Evolutionary conservation across 192 early-diverging fungal species (phyloP), one percentile per base, ranked within the genome.

Genomic region (Funneliformis geosporum): DNA sequence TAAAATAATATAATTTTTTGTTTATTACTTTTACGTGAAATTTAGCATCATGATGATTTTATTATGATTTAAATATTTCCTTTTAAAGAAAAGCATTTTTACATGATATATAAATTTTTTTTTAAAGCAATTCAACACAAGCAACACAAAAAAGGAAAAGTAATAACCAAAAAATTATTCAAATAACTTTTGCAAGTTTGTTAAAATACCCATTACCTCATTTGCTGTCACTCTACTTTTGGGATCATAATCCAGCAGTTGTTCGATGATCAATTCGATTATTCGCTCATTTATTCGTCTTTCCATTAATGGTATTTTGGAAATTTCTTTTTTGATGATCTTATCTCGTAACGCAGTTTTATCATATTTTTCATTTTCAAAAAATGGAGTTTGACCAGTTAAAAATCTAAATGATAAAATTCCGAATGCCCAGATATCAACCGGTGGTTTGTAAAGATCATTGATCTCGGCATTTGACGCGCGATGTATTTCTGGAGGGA

Each of bases 381-480:
- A 40, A 83, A 95, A 99, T 0, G 98, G 98, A 28, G 94, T 93
- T 28, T 88, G 86, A 11, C 97, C 97, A 2, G 92, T 90, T 59
- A 96, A 87, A 91, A 98, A 95, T 81, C 96, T 95, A 83, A 95
- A 99, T 2, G 95, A 80, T 23, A 98, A 94, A 2, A 94, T 93
- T 8, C 98, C 98, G 14, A 98, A 91, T 71, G 93, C 94, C 98
- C 98, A 99, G 21, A 99, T 80, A 83, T 99, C 98, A 0, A 95
- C 96, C 80, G 94, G 93, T 42, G 95, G 93, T 42, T 95, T 93
- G 80, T 98, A 99, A 46, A 55, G 50, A 55, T 55, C 50, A 55
- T 55, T 14, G 7, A 55, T 21, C 4, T 3, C 50, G 16, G 50
- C 7, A 21, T 91, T 93, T 82, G 97, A 10, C 18, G 39, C 27